These are phyloP conservation scores for Colletotrichum lini DNA, from an alignment of 2,329 filamentous ascomycete species.

Conservation along the genomic window DNA sequence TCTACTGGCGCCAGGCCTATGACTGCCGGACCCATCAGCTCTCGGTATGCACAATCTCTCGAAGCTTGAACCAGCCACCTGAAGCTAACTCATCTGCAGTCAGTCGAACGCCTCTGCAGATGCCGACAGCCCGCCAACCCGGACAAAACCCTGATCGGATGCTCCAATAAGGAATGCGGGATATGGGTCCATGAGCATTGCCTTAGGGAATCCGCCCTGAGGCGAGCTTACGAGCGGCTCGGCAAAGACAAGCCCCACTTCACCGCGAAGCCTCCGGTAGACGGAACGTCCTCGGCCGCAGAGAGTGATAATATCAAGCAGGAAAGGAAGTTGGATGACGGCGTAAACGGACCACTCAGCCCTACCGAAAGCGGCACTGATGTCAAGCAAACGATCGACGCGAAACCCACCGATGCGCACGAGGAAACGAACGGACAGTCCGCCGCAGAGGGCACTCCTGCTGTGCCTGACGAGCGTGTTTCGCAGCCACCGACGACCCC, in stretches of 20 bases:
- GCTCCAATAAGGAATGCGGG: constrained; percentile 67
- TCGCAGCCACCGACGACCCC: constrained; percentile 44
- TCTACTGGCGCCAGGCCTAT: constrained; percentile 77
- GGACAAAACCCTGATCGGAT: constrained; percentile 72
- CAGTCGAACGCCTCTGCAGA: constrained; percentile 69
- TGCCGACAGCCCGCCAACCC: constrained; percentile 74
- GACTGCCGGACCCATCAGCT: constrained; percentile 71
- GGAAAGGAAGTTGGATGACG: constrained; percentile 37
- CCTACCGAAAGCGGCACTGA: constrained; percentile 66
- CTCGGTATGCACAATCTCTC: constrained; percentile 62
- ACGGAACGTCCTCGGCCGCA: constrained; percentile 22
- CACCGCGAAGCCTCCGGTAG: constrained; percentile 48
- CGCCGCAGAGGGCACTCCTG: constrained; percentile 43
- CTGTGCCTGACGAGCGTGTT: constrained; percentile 44
- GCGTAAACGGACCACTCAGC: constrained; percentile 58
- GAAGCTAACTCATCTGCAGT: constrained; percentile 51
- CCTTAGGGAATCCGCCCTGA: constrained; percentile 68
- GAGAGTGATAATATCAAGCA: constrained; percentile 55
- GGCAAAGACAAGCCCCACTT: constrained; percentile 66
- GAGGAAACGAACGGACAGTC: constrained; percentile 57
- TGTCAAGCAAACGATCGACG: constrained; percentile 67
- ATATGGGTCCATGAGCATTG: constrained; percentile 77
- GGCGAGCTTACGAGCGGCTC: constrained; percentile 64
- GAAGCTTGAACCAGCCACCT: background rate
- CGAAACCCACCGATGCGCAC: constrained; percentile 62